Base-by-base conservation (phyloP, 1,284 basidiomycete genomes). In the Schizophyllum amplum region DNA sequence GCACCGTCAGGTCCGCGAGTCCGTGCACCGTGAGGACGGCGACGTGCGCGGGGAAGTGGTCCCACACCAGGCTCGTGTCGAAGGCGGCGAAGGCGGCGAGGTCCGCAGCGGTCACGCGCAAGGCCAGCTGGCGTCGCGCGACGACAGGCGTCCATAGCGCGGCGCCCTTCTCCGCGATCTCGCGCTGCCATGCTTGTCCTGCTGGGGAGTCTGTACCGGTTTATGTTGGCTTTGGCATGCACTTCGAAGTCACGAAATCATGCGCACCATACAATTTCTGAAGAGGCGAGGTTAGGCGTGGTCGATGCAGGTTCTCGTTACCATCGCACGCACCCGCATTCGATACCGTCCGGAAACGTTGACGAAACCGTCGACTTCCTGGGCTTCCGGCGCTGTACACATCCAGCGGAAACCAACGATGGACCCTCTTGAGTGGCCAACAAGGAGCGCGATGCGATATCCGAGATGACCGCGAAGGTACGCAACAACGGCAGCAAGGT, bases 341-440 rank as follows among this genome's bases (percentile, higher is more conserved):
- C 86, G 76, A 64, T 88, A 90, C 55, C 88, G 76, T 11, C 82
- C 86, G 17, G 85, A 81, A n/a, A 78, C 81, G 61, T 90, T 90
- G 46, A 90, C 82, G 56, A 82, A 83, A 1, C 77, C 79, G 5
- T 76, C 71, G 24, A 86, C 79, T 24, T 65, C 68, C 57, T 71
- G 74, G 25, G 80, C 86, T 59, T 82, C 79, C 54, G 78, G 74
- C 1, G 82, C 72, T 6, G 77, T 82, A 63, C 82, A 83, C 22
- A 87, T 63, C 88, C 87, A 90, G 55, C 77, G 71, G 64, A 85
- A 76, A 0, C 73, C 78, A n/a, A 76, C 78, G n/a, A 89, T 67
- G 21, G 83, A 81, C 1, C 86, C 89, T 23, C 87, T 79, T 15
- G 88, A 90, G 67, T 92, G 89, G 1, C 83, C 87, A 6, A 92